phyloP scores from a whole-genome alignment of 441 rosid genomes.

The Corymbia calophylla region DNA sequence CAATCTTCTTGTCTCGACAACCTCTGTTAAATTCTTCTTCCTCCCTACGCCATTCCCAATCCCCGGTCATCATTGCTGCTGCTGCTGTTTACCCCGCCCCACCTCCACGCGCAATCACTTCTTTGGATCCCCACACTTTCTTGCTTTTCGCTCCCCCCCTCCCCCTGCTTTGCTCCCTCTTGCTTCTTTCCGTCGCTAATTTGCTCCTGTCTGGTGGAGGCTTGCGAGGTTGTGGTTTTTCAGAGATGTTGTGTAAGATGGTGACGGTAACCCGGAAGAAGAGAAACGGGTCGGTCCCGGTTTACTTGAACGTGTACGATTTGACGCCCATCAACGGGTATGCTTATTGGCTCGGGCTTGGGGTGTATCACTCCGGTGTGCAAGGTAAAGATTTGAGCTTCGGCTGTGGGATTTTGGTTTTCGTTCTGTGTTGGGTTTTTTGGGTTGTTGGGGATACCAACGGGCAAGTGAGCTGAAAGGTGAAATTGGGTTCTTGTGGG shows the following conservation, averaged over 20 bases:
- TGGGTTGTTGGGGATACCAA: not conserved
- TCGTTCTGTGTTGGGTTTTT: not conserved
- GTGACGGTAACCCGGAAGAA: slow-evolving; percentile 47
- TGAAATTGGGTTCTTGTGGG: not conserved
- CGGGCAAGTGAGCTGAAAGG: not conserved
- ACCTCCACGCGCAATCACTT: not conserved
- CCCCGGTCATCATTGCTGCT: not conserved
- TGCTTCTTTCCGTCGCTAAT: not conserved
- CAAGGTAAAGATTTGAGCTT: slow-evolving; percentile 36
- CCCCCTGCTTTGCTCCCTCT: not conserved
- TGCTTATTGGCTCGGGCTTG: slow-evolving; percentile 95
- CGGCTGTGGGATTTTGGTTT: not conserved
- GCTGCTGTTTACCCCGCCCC: too few species aligned
- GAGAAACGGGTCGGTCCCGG: slow-evolving; percentile 62
- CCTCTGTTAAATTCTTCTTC: not conserved
- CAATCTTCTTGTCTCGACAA: not conserved
- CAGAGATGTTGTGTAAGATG: slow-evolving; percentile 48
- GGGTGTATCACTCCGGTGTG: slow-evolving; percentile 94
- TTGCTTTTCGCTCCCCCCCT: not conserved
- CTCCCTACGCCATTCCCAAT: not conserved
- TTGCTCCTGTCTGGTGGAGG: not conserved
- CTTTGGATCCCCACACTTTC: not conserved
- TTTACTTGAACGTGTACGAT: slow-evolving; percentile 87
- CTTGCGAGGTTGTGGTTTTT: not conserved
- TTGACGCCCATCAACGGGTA: slow-evolving; percentile 82